phyloP scores from a whole-genome alignment of 1,284 basidiomycete genomes.

The Cerrena zonata region DNA sequence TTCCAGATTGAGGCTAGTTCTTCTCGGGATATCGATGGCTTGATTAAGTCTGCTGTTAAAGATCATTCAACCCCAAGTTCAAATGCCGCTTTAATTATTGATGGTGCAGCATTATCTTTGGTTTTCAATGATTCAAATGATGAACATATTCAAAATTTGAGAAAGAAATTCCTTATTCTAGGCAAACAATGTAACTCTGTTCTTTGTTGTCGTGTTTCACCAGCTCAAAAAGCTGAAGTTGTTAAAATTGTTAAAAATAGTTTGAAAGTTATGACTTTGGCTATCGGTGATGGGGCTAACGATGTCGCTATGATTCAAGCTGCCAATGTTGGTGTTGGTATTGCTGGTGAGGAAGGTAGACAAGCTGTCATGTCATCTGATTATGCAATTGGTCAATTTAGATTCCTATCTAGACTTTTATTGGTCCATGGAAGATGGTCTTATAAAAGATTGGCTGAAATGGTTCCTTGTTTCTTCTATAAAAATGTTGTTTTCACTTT shows the following conservation, averaged over 20 bases:
- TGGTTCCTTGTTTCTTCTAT: slow-evolving; percentile 98
- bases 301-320: slow-evolving; percentile 98
- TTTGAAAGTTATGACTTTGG: slow-evolving; percentile 89
- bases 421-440: slow-evolving; percentile 96
- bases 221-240: slow-evolving; percentile 92
- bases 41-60: slow-evolving; percentile 65
- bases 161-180: slow-evolving; percentile 82
- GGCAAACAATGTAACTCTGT: slow-evolving; percentile 96
- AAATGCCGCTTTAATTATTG: slow-evolving; percentile 90
- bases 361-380: slow-evolving; percentile 99
- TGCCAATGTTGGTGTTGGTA: slow-evolving; percentile 92
- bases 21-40: slow-evolving; percentile 53
- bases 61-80: slow-evolving; percentile 58
- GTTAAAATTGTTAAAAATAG: slow-evolving; percentile 95
- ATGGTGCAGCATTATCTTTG: slow-evolving; percentile 86
- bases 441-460: slow-evolving; percentile 92
- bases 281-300: slow-evolving; percentile 94
- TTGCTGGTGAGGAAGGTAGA: slow-evolving; percentile 91
- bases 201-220: slow-evolving; percentile 94
- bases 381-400: slow-evolving; percentile 96
- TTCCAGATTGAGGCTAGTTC: slow-evolving; percentile 82
- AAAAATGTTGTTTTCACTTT: slow-evolving; percentile 46
- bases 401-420: slow-evolving; percentile 86
- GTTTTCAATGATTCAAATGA: slow-evolving; percentile 77
- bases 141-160: too few relatives aligned